These are phyloP conservation scores for Sanghuangporus weigelae DNA, from an alignment of 1,284 basidiomycete genomes.

Conservation along the genomic window DNA sequence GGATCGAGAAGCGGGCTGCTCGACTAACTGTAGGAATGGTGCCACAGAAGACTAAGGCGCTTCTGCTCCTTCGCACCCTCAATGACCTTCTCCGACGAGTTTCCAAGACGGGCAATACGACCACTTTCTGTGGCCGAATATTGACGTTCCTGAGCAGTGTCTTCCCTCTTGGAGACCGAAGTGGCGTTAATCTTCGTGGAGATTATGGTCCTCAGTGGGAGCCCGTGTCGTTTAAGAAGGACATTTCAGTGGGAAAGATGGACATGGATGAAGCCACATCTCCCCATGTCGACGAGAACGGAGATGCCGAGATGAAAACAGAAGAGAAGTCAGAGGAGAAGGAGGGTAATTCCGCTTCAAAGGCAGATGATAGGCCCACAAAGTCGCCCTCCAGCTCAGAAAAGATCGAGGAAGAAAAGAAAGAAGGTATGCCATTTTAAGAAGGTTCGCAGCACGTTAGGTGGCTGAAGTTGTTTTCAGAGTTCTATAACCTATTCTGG, in stretches of 20 bases:
- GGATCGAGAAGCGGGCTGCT: constrained; percentile 68
- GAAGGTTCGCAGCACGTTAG: neutral
- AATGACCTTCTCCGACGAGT: constrained; percentile 84
- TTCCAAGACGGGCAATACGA: constrained; percentile 77
- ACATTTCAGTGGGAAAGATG: constrained; percentile 28
- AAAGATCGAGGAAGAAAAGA: constrained; percentile 40
- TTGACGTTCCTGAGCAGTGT: constrained; percentile 80
- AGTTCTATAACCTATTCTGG: constrained; percentile 84
- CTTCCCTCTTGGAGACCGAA: constrained; percentile 83
- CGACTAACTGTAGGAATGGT: constrained; percentile 71
- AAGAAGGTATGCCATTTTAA: constrained; percentile 46
- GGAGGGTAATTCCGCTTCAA: constrained; percentile 18
- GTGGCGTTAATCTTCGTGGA: constrained; percentile 85
- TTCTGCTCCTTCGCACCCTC: constrained; percentile 75
- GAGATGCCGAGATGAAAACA: constrained; percentile 39
- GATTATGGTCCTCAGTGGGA: constrained; percentile 82
- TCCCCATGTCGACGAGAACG: constrained; percentile 30
- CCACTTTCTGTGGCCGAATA: constrained; percentile 85
- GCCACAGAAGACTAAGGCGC: constrained; percentile 82
- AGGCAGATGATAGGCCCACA: constrained; percentile 13
- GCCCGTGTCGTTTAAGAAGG: constrained; percentile 38
- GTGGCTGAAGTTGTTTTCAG: constrained; percentile 32
- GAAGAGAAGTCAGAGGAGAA: constrained; percentile 32
- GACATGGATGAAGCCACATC: constrained; percentile 23
- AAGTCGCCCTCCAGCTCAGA: constrained; percentile 15